Evolutionary conservation across 23 red algal genomes (phyloP).

Genomic region (Gracilaria domingensis): DNA sequence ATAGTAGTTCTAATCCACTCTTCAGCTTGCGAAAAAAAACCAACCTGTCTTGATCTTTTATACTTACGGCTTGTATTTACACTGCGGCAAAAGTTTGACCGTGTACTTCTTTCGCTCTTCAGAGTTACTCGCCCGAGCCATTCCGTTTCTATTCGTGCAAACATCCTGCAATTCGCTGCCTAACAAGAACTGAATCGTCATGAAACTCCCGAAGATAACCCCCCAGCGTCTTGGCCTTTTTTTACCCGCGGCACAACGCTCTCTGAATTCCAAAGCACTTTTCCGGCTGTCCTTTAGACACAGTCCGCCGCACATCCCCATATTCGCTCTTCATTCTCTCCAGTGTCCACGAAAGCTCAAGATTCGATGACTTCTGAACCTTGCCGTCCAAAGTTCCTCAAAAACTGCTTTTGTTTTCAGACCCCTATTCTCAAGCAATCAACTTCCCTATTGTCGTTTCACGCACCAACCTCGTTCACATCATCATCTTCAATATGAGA

Average conservation of each 20-base stretch:
- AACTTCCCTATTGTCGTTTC: conserved; percentile 8
- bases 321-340: conserved; percentile 45
- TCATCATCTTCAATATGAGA: conserved; percentile 25
- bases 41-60: not conserved
- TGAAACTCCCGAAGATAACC: conserved; percentile 33
- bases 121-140: not conserved
- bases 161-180: conserved; percentile 57
- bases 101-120: conserved; percentile 9
- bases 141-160: conserved; percentile 72
- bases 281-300: not conserved
- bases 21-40: not conserved
- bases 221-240: conserved; percentile 16
- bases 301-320: conserved; percentile 87
- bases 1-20: not conserved
- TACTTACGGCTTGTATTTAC: not conserved
- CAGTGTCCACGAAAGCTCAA: conserved; percentile 64
- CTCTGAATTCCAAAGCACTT: conserved; percentile 58
- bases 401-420: conserved; percentile 34
- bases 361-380: conserved; percentile 43
- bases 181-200: conserved; percentile 54
- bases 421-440: conserved; percentile 67
- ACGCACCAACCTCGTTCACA: conserved; percentile 10
- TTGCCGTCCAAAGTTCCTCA: conserved; percentile 23
- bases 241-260: conserved; percentile 61
- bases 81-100: not conserved